These are phyloP conservation scores for Auriculariales sp. DNA, from an alignment of 768 basidiomycete species.

Conservation along the genomic window DNA sequence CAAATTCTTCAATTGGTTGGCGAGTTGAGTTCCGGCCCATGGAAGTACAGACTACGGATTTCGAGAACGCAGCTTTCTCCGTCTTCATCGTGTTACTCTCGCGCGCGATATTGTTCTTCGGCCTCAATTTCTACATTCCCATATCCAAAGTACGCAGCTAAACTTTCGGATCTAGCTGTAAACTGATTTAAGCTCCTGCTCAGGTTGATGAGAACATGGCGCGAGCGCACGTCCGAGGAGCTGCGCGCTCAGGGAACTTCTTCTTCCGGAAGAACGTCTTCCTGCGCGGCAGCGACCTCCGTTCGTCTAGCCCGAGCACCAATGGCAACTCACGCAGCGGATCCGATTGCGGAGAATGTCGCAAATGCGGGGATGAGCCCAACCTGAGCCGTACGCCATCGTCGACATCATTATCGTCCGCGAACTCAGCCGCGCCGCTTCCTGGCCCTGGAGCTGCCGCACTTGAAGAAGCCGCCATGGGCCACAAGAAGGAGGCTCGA, in stretches of 20 bases:
- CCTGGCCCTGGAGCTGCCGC: background rate
- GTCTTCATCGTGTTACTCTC: constrained; percentile 91
- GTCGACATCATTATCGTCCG: constrained; percentile 9
- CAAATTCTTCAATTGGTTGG: constrained; percentile 89
- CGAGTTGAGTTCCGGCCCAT: constrained; percentile 96
- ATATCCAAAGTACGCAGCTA: constrained; percentile 66
- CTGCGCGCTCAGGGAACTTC: constrained; percentile 59
- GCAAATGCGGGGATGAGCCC: background rate
- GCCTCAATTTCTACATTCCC: constrained; percentile 89
- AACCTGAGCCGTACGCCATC: constrained; percentile 17
- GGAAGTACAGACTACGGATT: constrained; percentile 98
- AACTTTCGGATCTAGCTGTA: background rate
- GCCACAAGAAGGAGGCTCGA: constrained; percentile 42
- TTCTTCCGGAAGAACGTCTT: constrained; percentile 83
- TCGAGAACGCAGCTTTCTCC: constrained; percentile 94
- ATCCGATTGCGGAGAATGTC: background rate
- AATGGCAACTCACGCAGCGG: background rate
- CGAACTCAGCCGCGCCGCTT: background rate
- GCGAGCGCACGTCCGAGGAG: constrained; percentile 74
- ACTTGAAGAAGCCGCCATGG: background rate
- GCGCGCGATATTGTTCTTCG: constrained; percentile 81
- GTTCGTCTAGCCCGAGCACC: constrained; percentile 15
- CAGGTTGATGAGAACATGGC: constrained; percentile 97
- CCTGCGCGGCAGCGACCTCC: constrained; percentile 29
- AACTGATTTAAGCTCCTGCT: constrained; percentile 1